These are phyloP conservation scores for Ustilago bromivora DNA, from an alignment of 1,284 basidiomycete genomes.

Conservation along the genomic window DNA sequence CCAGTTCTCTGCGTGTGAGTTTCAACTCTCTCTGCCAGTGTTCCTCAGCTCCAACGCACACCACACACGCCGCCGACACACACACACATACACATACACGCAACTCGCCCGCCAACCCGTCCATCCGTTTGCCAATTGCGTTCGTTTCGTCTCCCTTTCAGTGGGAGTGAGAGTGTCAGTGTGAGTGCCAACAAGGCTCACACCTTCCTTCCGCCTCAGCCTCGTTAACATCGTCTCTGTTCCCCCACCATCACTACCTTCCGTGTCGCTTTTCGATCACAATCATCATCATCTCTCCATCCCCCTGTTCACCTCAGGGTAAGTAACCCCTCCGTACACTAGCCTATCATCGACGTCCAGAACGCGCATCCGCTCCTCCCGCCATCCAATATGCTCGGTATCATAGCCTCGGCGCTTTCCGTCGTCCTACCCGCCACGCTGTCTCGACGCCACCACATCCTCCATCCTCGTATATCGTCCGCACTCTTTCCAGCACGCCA, in stretches of 20 bases:
- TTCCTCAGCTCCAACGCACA: conserved; percentile 7
- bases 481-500: not conserved
- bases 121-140: not conserved
- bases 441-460: not conserved
- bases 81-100: conserved; percentile 1
- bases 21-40: conserved; percentile 12
- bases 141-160: conserved; percentile 3
- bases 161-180: not conserved
- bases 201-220: conserved; percentile 22
- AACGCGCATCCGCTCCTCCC: conserved; percentile 10
- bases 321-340: conserved; percentile 12
- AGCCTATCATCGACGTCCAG: conserved; percentile 18
- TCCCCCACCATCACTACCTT: conserved; percentile 24
- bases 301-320: conserved; percentile 42
- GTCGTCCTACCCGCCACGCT: conserved; percentile 13
- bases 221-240: conserved; percentile 26
- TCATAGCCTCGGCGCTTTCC: not conserved
- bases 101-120: not conserved
- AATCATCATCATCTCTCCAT: conserved; percentile 33
- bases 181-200: conserved; percentile 2
- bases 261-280: conserved; percentile 28
- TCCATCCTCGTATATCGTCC: not conserved
- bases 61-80: conserved; percentile 2
- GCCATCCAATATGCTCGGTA: not conserved
- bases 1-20: conserved; percentile 8